Base-by-base conservation (phyloP, 805 yeast genomes). In the Lipomyces chichibuensis region DNA sequence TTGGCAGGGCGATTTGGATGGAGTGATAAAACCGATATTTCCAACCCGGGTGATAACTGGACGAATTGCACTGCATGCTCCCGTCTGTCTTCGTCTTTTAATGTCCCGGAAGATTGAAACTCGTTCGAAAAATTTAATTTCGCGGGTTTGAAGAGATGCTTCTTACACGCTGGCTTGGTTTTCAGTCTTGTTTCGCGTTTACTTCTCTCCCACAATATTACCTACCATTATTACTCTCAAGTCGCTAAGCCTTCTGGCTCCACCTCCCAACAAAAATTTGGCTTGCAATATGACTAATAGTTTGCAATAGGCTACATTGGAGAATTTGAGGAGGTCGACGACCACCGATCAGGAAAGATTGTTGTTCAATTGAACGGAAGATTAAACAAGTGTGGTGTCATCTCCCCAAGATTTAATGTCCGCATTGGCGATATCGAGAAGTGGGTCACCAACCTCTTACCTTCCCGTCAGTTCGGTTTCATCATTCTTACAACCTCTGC, bases 401-500 rank as follows among this genome's bases (percentile, higher is more conserved):
- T 93, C 82, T 91, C 96, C 73, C 98, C 98, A 84, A 92, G 98
- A 87, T 93, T 92, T 88, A 93, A 93, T 88, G 93, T 93, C 80
- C 91, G 92, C 85, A 88, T 94, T 75, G 89, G 84, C 81, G 98
- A 93, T 83, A 89, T 93, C 76, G 98, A 93, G 87, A 93, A 91
- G 86, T 93, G 98, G 98, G 92, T 97, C 78, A 96, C 89, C 83
- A 92, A 93, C 91, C 89, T 93, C 82, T 87, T 93, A 81, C 98
- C 98, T 83, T 97, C 98, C 76, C 92, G 98, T 90, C 98, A 93
- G 85, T 94, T 93, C 80, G 98, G 98, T 86, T 92, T 84, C 89
- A 93, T 93, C 80, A 91, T 93, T 84, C 88, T 93, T 82, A 94
- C 98, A 85, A 93, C 98, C 78, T 94, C 98, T 79, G 97, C 98